phyloP scores from a whole-genome alignment of 1,139 yeast genomes.

The Yamadazyma sp. region DNA sequence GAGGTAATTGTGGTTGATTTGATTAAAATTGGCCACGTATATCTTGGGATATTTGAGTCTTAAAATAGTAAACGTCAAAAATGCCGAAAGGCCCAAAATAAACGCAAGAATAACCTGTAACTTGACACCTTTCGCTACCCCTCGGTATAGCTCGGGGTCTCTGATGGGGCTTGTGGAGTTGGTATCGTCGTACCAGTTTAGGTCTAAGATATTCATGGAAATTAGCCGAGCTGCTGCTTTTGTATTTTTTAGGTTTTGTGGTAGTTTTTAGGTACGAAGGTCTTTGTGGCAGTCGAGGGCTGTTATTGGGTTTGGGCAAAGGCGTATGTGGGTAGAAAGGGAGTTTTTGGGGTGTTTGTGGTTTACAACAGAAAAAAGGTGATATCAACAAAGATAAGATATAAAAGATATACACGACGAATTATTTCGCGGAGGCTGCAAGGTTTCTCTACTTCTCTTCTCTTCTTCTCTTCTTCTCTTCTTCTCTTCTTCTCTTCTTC shows the following conservation, averaged over 20 bases:
- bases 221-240: too few species aligned
- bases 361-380: too few species aligned
- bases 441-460: neutral
- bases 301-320: too few species aligned
- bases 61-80: conserved; percentile 61
- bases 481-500: neutral
- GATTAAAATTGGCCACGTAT: conserved; percentile 59
- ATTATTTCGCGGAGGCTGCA: neutral
- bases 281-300: too few species aligned
- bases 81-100: conserved; percentile 62
- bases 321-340: too few species aligned
- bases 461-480: neutral
- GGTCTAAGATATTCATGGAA: conserved; percentile 1
- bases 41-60: conserved; percentile 68
- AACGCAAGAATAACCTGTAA: conserved; percentile 63
- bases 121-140: conserved; percentile 39
- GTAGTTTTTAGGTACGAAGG: too few species aligned
- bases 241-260: too few species aligned
- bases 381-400: neutral
- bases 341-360: too few species aligned
- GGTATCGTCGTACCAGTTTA: neutral
- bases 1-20: conserved; percentile 40
- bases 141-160: conserved; percentile 21
- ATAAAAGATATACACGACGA: neutral
- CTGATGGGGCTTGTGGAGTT: conserved; percentile 13